Base-by-base conservation (phyloP, 2,329 filamentous ascomycete genomes). In the Ilyonectria destructans region DNA sequence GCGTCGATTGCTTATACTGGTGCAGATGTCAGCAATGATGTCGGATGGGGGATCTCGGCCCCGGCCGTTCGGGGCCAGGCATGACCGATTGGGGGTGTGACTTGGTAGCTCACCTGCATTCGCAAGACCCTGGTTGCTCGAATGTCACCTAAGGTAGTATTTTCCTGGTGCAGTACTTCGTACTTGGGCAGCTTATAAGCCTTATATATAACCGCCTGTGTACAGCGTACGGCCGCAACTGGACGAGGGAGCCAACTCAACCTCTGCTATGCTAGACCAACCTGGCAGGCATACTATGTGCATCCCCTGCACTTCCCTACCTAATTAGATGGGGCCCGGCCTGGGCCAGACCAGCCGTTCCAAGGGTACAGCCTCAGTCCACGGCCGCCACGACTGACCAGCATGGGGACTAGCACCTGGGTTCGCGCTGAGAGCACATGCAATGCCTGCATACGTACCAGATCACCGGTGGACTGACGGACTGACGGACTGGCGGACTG, bases 101-200 rank as follows among this genome's bases (percentile, higher is more conserved):
- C 52, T 57, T 43, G 62, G 60, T 65, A 60, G 62, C 62, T 65
- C 62, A 65, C 62, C 49, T 60, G 62, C 62, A 65, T 65, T 57
- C 49, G 17, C 46, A 37, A 62, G 46, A 46, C 37, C 23, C n/a
- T 46, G 43, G 10, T 19, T 26, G 26, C 26, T 26, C 26, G 26
- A 26, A 26, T 26, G 26, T 26, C 6, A 37, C 35, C 13, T 13
- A 37, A 37, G 35, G 35, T 37, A 37, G 35, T 26, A 26, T 26
- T 26, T 23, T 23, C 26, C 26, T 26, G 26, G 26, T 26, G 26
- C 26, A 26, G 33, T 29, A 21, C 49, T n/a, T 35, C 1, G 23
- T 23, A 23, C 8, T 9, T 21, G n/a, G 43, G 45, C 45, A 23
- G 45, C 45, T 46, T 21, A 46, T 46, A 46, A 46, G 15, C 17